Conservation (phyloP, 1,139 yeast species). For the Pneumocystis jirovecii region DNA sequence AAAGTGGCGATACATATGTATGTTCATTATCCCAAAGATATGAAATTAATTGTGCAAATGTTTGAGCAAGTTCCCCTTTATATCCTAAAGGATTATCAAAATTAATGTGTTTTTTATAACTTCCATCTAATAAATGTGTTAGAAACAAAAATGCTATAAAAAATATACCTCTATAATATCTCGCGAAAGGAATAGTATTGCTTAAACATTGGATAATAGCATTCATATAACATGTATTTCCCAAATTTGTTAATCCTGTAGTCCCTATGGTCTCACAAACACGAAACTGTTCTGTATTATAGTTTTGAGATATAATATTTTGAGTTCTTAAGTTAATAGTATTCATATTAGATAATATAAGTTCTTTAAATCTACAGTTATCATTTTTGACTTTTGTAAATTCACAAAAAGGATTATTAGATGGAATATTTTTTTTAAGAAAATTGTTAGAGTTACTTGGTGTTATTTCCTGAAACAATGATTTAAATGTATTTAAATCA, state of each 20-base stretch:
- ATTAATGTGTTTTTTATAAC: constrained; percentile 61
- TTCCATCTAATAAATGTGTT: constrained; percentile 27
- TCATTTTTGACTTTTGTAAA: not conserved
- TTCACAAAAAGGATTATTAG: not conserved
- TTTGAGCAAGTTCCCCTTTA: constrained; percentile 63
- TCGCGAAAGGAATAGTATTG: constrained; percentile 35
- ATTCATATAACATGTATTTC: constrained; percentile 90
- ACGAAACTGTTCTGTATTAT: not conserved
- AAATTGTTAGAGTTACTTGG: not conserved
- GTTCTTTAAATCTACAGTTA: not conserved
- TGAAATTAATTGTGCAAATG: constrained; percentile 51
- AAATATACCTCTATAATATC: constrained; percentile 18
- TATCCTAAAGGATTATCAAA: constrained; percentile 65
- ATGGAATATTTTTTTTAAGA: not conserved
- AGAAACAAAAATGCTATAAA: constrained; percentile 2
- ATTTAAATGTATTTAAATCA: not conserved
- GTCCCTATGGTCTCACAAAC: constrained; percentile 16
- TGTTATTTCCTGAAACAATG: not conserved
- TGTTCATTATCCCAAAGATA: constrained; percentile 42
- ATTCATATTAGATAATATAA: not conserved
- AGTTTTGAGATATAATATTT: not conserved
- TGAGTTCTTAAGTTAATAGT: not conserved
- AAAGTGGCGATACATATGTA: constrained; percentile 37
- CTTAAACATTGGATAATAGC: constrained; percentile 73
- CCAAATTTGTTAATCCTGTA: constrained; percentile 63